These are phyloP conservation scores for Zostera marina DNA, from an alignment of 116 monocot species.

Conservation along the genomic window DNA sequence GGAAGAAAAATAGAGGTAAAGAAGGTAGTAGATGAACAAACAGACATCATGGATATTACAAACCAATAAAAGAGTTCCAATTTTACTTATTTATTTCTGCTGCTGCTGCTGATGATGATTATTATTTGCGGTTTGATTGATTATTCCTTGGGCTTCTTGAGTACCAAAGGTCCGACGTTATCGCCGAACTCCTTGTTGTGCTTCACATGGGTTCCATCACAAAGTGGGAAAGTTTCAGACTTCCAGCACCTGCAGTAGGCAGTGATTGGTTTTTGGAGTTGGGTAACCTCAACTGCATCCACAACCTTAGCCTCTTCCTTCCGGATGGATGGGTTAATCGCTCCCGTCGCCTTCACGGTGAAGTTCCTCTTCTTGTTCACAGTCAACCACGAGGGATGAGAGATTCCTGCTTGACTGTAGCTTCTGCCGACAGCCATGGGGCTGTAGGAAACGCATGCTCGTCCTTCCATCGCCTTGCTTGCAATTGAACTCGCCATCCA, in stretches of 20 bases:
- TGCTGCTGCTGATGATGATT: no score
- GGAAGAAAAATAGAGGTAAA: no score
- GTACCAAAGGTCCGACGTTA: conserved; percentile 72
- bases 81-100: background rate
- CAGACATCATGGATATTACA: no score
- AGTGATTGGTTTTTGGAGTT: conserved; percentile 76
- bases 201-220: conserved; percentile 91
- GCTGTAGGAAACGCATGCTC: background rate
- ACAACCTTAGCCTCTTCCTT: conserved; percentile 86
- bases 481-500: background rate
- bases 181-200: conserved; percentile 91
- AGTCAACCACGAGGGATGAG: no score
- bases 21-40: background rate
- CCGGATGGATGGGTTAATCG: conserved; percentile 61
- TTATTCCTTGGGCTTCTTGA: conserved; percentile 17
- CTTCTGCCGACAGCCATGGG: no score
- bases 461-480: background rate
- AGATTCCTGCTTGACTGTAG: no score
- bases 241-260: conserved; percentile 95
- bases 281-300: conserved; percentile 45
- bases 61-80: no score
- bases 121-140: no score
- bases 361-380: no score
- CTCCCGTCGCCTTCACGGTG: conserved; percentile 37
- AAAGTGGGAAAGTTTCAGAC: conserved; percentile 82